These are phyloP conservation scores for Mucor circinelloides DNA, from an alignment of 371 early-diverging fungal genomes.

Conservation along the genomic window DNA sequence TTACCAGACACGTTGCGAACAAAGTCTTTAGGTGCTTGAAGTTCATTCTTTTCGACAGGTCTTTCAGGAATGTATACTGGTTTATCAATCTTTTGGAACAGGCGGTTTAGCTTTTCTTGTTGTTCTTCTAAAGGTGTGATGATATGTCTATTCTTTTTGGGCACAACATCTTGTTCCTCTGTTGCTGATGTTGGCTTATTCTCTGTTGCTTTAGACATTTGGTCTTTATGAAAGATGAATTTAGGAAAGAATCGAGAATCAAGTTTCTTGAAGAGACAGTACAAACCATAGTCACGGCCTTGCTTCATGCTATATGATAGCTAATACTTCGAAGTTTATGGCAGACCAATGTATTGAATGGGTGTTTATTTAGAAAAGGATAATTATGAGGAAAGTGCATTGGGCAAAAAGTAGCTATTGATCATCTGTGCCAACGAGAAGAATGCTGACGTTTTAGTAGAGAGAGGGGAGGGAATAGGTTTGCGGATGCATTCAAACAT, in stretches of 20 bases:
- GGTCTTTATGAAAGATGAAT: not conserved
- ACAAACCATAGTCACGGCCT: not conserved
- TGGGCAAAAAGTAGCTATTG: no score
- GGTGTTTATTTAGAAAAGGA: not conserved
- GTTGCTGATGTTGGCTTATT: not conserved
- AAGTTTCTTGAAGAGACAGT: not conserved
- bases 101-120: constrained; percentile 68
- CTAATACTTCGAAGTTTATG: not conserved
- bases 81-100: constrained; percentile 82
- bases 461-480: not conserved
- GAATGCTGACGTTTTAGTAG: not conserved
- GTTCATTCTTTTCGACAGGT: constrained; percentile 35
- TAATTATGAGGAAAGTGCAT: no score
- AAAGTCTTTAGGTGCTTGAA: constrained; percentile 75
- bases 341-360: not conserved
- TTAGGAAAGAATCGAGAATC: not conserved
- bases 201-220: not conserved
- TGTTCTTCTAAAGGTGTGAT: constrained; percentile 55
- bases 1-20: constrained; percentile 80
- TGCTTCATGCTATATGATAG: not conserved
- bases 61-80: constrained; percentile 67
- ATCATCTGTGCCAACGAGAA: not conserved
- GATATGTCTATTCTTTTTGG: constrained; percentile 38
- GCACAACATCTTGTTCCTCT: not conserved
- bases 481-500: no score